Conservation (phyloP, 2,329 filamentous ascomycete species). For the Beauveria sp. region DNA sequence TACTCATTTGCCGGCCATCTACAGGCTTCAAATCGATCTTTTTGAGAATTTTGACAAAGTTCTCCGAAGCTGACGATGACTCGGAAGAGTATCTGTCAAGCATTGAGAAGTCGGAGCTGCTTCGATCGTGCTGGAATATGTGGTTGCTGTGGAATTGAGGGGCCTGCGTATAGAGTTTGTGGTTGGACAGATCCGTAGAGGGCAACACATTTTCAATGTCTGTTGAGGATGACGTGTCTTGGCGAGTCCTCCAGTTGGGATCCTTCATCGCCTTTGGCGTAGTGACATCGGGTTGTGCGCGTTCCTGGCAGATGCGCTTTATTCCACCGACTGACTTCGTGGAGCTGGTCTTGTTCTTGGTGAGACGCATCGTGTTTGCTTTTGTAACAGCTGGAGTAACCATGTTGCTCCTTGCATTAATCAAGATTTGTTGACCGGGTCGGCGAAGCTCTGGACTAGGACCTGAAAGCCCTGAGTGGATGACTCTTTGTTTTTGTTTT, state of each 20-base stretch:
- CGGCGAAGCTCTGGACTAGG: background rate
- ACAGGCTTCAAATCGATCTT: background rate
- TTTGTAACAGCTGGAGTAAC: background rate
- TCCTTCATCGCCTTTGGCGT: conserved; percentile 27
- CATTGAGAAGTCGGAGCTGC: background rate
- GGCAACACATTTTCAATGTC: background rate
- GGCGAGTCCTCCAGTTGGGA: conserved; percentile 27
- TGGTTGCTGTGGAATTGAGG: background rate
- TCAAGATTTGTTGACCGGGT: background rate
- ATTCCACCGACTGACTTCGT: background rate
- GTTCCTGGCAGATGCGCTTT: background rate
- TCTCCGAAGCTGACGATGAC: background rate
- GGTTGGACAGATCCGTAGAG: background rate
- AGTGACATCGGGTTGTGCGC: conserved; percentile 19
- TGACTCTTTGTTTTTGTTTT: background rate
- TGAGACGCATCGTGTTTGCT: background rate
- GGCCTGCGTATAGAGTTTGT: background rate
- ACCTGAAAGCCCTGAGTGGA: background rate
- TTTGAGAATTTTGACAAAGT: background rate
- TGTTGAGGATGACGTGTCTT: background rate
- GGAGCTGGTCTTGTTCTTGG: background rate
- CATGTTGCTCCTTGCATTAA: background rate
- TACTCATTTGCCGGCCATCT: conserved; percentile 5
- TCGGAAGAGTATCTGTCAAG: background rate
- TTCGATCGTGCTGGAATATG: background rate